Conservation (phyloP, 805 yeast genomes). For the Myxozyma monticola region DNA sequence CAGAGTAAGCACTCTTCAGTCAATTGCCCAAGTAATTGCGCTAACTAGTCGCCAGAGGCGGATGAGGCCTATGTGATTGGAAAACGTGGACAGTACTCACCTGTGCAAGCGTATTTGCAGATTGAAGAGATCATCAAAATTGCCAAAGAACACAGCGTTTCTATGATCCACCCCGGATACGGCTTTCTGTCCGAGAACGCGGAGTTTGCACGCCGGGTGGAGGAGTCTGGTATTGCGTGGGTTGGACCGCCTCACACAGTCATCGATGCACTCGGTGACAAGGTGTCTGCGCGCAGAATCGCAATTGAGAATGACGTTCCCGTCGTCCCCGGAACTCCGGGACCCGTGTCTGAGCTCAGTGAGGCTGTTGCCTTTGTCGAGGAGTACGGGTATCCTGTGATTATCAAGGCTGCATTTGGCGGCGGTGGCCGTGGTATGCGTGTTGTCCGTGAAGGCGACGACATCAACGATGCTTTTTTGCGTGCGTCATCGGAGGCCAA, state of each 20-base stretch:
- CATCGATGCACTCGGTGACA: constrained; percentile 94
- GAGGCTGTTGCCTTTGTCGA: constrained; percentile 80
- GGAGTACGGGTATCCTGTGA: constrained; percentile 90
- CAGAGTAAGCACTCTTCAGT: constrained; percentile 46
- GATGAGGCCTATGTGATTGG: constrained; percentile 74
- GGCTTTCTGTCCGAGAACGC: constrained; percentile 90
- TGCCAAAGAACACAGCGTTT: constrained; percentile 73
- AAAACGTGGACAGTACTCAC: constrained; percentile 81
- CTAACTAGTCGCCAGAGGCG: constrained; percentile 35
- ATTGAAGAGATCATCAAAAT: constrained; percentile 91
- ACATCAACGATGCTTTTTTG: constrained; percentile 82
- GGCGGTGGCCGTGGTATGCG: constrained; percentile 99
- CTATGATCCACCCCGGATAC: constrained; percentile 92
- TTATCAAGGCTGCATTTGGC: constrained; percentile 98
- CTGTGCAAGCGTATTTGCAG: constrained; percentile 93
- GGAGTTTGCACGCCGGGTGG: constrained; percentile 89
- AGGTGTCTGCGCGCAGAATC: constrained; percentile 87
- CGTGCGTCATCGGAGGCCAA: constrained; percentile 94
- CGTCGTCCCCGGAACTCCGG: constrained; percentile 96
- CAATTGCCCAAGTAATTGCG: background rate
- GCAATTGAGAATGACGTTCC: constrained; percentile 85
- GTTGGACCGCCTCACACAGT: constrained; percentile 87
- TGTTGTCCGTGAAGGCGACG: constrained; percentile 96
- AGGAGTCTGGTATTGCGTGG: constrained; percentile 90
- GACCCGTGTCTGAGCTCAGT: constrained; percentile 79